phyloP scores from a whole-genome alignment of 1,139 yeast genomes.

The Torulaspora pretoriensis region DNA sequence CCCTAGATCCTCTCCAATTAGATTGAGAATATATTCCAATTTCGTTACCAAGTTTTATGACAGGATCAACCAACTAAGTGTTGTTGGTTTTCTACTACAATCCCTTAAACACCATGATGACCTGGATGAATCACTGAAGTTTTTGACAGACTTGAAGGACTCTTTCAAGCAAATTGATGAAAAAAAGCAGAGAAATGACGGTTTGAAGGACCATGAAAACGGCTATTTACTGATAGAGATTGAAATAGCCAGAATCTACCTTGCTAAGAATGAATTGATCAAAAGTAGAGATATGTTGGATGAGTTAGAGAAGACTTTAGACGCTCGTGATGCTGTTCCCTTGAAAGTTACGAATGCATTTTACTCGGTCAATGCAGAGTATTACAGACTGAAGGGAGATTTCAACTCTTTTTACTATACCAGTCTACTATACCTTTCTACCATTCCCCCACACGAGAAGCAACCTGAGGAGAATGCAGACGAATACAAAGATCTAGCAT shows the following conservation, averaged over 20 bases:
- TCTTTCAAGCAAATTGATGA: slow-evolving; percentile 41
- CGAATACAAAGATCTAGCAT: slow-evolving; percentile 60
- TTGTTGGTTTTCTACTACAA: slow-evolving; percentile 67
- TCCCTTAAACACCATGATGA: slow-evolving; percentile 48
- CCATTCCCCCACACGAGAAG: slow-evolving; percentile 36
- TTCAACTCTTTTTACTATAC: slow-evolving; percentile 76
- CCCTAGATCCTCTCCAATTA: slow-evolving; percentile 49
- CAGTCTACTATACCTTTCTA: slow-evolving; percentile 58
- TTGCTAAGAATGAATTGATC: slow-evolving; percentile 53
- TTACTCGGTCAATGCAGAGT: slow-evolving; percentile 75
- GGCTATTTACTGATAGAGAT: slow-evolving; percentile 61
- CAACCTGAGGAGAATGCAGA: slow-evolving; percentile 45
- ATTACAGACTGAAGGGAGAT: slow-evolving; percentile 69
- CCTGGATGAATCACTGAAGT: slow-evolving; percentile 51
- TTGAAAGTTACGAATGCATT: slow-evolving; percentile 75
- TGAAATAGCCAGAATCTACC: slow-evolving; percentile 71
- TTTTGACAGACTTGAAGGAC: slow-evolving; percentile 49
- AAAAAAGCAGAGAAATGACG: slow-evolving; percentile 35
- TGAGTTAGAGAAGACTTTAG: slow-evolving; percentile 54
- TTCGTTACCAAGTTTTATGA: slow-evolving; percentile 65
- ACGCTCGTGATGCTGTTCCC: slow-evolving; percentile 57
- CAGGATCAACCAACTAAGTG: slow-evolving; percentile 73
- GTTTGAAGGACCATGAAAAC: slow-evolving; percentile 35
- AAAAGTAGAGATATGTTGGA: slow-evolving; percentile 71
- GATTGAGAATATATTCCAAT: slow-evolving; percentile 64